These are phyloP conservation scores for Alternaria novae-zelandiae DNA, from an alignment of 2,329 filamentous ascomycete species.

Conservation along the genomic window DNA sequence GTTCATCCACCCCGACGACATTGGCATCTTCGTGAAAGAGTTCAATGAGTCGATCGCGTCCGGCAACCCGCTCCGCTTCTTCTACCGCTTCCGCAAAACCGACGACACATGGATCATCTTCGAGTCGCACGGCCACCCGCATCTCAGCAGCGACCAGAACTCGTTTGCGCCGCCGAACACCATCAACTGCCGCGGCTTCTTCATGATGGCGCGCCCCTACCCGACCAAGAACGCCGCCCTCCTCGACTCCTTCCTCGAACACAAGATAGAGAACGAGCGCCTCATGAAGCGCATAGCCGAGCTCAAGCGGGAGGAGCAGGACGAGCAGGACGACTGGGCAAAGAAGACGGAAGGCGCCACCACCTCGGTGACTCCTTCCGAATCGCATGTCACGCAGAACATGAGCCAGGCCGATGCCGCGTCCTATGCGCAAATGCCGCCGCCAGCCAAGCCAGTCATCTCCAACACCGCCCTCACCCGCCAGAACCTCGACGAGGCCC, in stretches of 20 bases:
- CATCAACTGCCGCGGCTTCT: conserved; percentile 81
- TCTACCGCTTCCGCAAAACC: conserved; percentile 80
- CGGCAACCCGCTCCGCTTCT: conserved; percentile 79
- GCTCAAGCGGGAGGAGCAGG: conserved; percentile 82
- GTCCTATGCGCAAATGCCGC: conserved; percentile 65
- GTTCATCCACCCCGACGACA: conserved; percentile 85
- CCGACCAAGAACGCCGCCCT: conserved; percentile 85
- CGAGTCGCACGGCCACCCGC: conserved; percentile 90
- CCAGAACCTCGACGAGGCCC: conserved; percentile 78
- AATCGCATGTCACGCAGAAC: conserved; percentile 48
- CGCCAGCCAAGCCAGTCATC: conserved; percentile 67
- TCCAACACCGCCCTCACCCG: conserved; percentile 75
- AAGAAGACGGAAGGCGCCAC: conserved; percentile 59
- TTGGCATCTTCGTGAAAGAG: conserved; percentile 80
- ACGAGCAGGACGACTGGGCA: conserved; percentile 73
- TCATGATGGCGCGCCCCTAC: conserved; percentile 91
- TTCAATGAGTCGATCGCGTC: conserved; percentile 88
- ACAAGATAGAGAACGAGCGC: conserved; percentile 95
- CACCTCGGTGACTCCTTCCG: conserved; percentile 51
- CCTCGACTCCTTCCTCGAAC: conserved; percentile 91
- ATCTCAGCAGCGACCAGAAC: conserved; percentile 75
- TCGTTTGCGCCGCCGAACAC: conserved; percentile 66
- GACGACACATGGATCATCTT: conserved; percentile 80
- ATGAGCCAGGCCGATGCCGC: conserved; percentile 44
- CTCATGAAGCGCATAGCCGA: conserved; percentile 83